Evolutionary conservation across 228 moss, liverwort and hornwort species (phyloP), one percentile per base, ranked within the genome.

Genomic region (Sphagnum magellanicum): DNA sequence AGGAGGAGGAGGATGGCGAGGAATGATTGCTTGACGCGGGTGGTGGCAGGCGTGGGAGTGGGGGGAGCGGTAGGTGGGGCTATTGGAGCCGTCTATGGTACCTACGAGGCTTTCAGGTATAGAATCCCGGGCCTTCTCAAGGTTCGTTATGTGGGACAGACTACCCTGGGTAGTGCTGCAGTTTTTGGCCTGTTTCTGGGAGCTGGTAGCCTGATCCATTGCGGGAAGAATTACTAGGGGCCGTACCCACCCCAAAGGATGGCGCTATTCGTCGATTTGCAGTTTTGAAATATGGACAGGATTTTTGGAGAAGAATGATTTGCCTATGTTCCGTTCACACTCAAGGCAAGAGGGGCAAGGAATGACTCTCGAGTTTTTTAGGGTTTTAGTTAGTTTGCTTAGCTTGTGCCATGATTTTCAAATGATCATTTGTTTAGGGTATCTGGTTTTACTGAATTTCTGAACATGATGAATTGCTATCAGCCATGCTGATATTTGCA

Each of bases 71-170:
- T 93, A 0, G 93, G 93, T 32, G 90, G 90, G 64, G 93, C 93
- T 53, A 81, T 93, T 14, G 93, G 93, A 61, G 93, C 91, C 17
- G 93, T 93, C 12, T 91, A 91, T 75, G 93, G 93, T 74, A 93
- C 93, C 16, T 93, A 82, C 64, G 93, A 93, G 80, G 93, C 93
- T 60, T 89, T 93, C 63, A 85, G 86, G 79, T 89, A 81, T 47
- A 86, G 82, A 76, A 88, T 95, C 12, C 92, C 95, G 10, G 95
- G 95, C 65, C 76, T 95, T 62, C 82, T 95, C 51, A 95, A 95
- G 83, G 92, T 95, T 72, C 92, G 95, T 6, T 90, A 95, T 55
- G 84, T 95, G 61, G 95, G 95, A 53, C 92, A 95, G 73, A 95
- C 95, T 32, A 95, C 95, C 10, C 77, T 92, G 60, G 90, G 90